phyloP scores from a whole-genome alignment of 257 asterid species.

The Scutellaria galericulata region DNA sequence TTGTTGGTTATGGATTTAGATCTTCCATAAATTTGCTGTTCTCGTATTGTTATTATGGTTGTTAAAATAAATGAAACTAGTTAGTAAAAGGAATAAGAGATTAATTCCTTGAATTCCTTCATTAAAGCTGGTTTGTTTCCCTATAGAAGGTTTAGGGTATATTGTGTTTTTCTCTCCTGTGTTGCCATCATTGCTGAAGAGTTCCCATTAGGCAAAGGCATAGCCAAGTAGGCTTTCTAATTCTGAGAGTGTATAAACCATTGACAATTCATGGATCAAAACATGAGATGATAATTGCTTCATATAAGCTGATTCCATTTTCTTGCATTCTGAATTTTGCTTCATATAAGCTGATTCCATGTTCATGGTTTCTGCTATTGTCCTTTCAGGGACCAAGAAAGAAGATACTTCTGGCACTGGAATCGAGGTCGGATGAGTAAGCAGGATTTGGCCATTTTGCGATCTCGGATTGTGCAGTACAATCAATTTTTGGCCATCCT shows the following conservation, averaged over 20 bases:
- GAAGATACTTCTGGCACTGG: conserved; percentile 92
- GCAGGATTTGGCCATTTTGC: conserved; percentile 23
- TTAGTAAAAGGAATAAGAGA: neutral
- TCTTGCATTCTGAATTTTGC: neutral
- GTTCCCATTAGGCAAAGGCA: neutral
- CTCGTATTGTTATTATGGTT: neutral
- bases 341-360: neutral
- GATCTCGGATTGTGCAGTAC: conserved; percentile 33
- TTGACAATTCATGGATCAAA: too few species aligned
- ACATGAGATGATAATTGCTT: neutral
- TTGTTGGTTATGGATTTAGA: conserved; percentile 21
- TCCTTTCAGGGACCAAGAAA: conserved; percentile 94
- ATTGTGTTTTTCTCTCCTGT: neutral
- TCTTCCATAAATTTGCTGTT: neutral
- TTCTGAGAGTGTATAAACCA: neutral
- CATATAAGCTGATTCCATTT: neutral
- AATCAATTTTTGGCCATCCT: conserved; percentile 29
- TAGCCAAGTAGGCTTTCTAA: neutral
- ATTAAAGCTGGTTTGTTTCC: neutral
- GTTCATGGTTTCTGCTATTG: conserved; percentile 23
- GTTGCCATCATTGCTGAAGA: neutral
- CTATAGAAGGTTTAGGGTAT: neutral
- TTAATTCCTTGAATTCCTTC: conserved; percentile 24
- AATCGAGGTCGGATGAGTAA: conserved; percentile 52
- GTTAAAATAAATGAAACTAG: too few species aligned